These are phyloP conservation scores for Macrophomina phaseolina DNA, from an alignment of 2,329 filamentous ascomycete genomes.

Conservation along the genomic window DNA sequence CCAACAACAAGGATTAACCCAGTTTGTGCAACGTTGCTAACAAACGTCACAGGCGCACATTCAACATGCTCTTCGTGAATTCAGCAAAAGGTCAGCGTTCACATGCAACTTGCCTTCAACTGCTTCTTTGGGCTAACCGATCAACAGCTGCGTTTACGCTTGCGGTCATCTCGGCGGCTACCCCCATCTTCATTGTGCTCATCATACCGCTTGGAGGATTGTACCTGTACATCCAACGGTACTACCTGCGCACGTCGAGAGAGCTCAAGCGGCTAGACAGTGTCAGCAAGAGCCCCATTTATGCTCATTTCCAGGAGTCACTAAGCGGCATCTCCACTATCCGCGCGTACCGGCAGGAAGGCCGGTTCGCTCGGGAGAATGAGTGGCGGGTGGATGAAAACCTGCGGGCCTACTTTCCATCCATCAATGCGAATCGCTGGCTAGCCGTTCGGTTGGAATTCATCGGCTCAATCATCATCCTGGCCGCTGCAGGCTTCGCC, in stretches of 20 bases:
- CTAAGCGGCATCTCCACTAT: constrained; percentile 94
- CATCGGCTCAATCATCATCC: constrained; percentile 91
- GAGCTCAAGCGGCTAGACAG: constrained; percentile 97
- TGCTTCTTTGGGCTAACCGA: constrained; percentile 14
- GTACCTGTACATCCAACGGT: constrained; percentile 94
- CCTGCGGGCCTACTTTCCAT: constrained; percentile 91
- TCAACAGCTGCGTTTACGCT: constrained; percentile 73
- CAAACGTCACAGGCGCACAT: constrained; percentile 65
- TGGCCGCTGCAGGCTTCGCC: constrained; percentile 81
- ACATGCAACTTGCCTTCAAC: constrained; percentile 17
- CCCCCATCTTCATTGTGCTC: constrained; percentile 78
- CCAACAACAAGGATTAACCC: constrained; percentile 1
- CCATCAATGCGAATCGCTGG: constrained; percentile 89
- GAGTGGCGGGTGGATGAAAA: constrained; percentile 98
- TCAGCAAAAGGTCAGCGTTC: constrained; percentile 53
- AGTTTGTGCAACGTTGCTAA: constrained; percentile 4
- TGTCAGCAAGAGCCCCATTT: constrained; percentile 93
- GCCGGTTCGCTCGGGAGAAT: constrained; percentile 88
- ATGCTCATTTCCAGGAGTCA: constrained; percentile 97
- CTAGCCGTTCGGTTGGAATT: constrained; percentile 94
- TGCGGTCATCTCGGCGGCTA: constrained; percentile 79
- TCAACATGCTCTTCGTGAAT: constrained; percentile 80
- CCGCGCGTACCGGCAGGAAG: constrained; percentile 88
- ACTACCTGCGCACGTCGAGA: constrained; percentile 94
- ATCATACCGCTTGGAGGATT: constrained; percentile 80